Percentiles rank a stretch among this genome's conserved stretches.
phyloP scores from a whole-genome alignment of 2,329 filamentous ascomycete genomes.

The Lecanicillium sp. region DNA sequence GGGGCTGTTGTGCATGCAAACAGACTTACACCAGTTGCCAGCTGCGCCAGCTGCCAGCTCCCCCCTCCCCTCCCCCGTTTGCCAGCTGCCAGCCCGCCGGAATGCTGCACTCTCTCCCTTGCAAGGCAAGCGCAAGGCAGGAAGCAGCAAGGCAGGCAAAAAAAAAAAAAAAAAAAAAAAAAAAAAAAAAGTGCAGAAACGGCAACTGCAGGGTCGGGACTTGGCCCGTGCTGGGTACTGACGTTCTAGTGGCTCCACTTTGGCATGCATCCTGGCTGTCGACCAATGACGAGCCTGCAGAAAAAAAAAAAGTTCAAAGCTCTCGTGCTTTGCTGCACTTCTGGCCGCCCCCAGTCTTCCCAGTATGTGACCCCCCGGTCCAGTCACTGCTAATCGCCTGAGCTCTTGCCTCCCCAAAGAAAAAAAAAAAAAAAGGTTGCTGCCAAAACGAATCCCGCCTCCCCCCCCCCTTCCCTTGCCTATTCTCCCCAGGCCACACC shows the following conservation, averaged over 20 bases:
- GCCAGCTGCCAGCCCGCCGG: neutral
- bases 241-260: conserved; percentile 29
- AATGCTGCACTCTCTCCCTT: neutral
- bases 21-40: neutral
- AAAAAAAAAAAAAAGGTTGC: conserved; percentile 17
- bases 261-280: conserved; percentile 26
- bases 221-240: conserved; percentile 20
- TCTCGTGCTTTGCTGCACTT: conserved; percentile 24
- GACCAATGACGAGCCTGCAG: conserved; percentile 29
- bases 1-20: too few relatives aligned
- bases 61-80: neutral
- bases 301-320: conserved; percentile 33
- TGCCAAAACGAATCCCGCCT: conserved; percentile 11
- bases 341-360: neutral
- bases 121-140: neutral
- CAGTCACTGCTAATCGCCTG: conserved; percentile 7
- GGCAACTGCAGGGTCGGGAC: conserved; percentile 13
- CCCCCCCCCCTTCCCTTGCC: conserved; percentile 10
- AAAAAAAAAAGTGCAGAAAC: conserved; percentile 3
- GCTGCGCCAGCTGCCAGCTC: neutral
- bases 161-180: conserved; percentile 2
- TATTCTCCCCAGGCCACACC: neutral
- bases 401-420: conserved; percentile 10
- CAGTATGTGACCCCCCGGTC: neutral
- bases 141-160: neutral